phyloP scores from a whole-genome alignment of 169 alveolate species.

The Perkinsus olseni region DNA sequence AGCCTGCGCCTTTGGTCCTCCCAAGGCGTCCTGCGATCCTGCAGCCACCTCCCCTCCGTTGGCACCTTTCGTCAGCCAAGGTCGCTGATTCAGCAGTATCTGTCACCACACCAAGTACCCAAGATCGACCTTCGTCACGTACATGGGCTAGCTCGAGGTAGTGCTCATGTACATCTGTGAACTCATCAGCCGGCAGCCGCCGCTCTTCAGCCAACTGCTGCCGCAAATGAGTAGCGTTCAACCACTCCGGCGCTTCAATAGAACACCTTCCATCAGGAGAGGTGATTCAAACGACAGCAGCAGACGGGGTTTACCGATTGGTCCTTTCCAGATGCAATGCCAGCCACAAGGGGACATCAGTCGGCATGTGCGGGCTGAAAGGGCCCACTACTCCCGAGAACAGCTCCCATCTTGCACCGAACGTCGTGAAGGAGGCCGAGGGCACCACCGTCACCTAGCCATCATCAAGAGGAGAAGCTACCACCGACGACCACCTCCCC shows the following conservation, averaged over 20 bases:
- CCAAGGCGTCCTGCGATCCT: background rate
- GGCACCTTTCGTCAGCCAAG: background rate
- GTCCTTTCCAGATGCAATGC: constrained; percentile 9
- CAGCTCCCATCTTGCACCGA: background rate
- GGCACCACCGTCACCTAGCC: background rate
- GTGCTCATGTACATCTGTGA: background rate
- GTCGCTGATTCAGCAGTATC: background rate
- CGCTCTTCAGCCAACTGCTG: background rate
- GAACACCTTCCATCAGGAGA: background rate
- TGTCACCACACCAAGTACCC: background rate
- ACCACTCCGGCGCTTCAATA: background rate
- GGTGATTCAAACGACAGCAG: background rate
- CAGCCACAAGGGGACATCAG: constrained; percentile 25
- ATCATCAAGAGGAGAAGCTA: background rate
- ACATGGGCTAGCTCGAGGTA: background rate
- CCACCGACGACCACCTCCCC: background rate
- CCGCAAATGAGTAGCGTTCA: background rate
- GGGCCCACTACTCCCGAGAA: constrained; percentile 21
- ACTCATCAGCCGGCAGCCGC: background rate
- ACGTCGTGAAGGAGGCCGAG: background rate
- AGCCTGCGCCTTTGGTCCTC: background rate
- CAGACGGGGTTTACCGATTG: background rate
- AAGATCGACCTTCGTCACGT: background rate
- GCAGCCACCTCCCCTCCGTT: background rate
- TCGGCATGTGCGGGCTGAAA: constrained; percentile 10